These are phyloP conservation scores for Apiospora hydei DNA, from an alignment of 2,329 filamentous ascomycete species.

Conservation along the genomic window DNA sequence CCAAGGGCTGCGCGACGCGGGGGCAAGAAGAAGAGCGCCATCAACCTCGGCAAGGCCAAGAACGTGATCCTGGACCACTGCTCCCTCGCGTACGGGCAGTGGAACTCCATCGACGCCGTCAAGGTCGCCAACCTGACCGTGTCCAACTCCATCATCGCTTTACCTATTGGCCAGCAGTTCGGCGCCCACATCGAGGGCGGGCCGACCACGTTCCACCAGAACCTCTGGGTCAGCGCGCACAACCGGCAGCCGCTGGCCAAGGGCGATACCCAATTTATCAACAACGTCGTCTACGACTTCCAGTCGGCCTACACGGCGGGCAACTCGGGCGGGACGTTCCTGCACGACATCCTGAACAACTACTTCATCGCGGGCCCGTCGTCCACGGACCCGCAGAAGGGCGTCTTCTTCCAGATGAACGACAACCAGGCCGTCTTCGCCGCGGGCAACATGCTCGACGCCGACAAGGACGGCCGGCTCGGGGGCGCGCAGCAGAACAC, in stretches of 20 bases:
- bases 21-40: slow-evolving; percentile 49
- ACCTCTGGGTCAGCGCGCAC: slow-evolving; percentile 55
- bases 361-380: slow-evolving; percentile 53
- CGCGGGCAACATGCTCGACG: slow-evolving; percentile 49
- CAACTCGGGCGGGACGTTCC: slow-evolving; percentile 31
- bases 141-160: slow-evolving; percentile 53
- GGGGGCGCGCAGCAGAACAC: slow-evolving; percentile 29
- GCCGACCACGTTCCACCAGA: slow-evolving; percentile 50
- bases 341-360: slow-evolving; percentile 50
- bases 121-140: slow-evolving; percentile 51
- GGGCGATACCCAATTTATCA: slow-evolving; percentile 52
- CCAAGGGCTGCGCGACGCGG: slow-evolving; percentile 48
- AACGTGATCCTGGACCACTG: slow-evolving; percentile 56
- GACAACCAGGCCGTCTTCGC: slow-evolving; percentile 52
- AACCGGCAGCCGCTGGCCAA: slow-evolving; percentile 55
- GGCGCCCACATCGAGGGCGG: slow-evolving; percentile 51
- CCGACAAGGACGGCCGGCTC: slow-evolving; percentile 31
- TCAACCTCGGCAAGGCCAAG: slow-evolving; percentile 50
- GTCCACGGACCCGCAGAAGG: slow-evolving; percentile 43
- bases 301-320: slow-evolving; percentile 45
- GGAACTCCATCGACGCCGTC: slow-evolving; percentile 49
- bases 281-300: slow-evolving; percentile 56
- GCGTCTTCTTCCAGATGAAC: slow-evolving; percentile 51
- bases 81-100: slow-evolving; percentile 50
- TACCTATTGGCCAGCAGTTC: slow-evolving; percentile 52